Conservation (phyloP, 2,329 filamentous ascomycete genomes). For the Erysiphe neolycopersici region DNA sequence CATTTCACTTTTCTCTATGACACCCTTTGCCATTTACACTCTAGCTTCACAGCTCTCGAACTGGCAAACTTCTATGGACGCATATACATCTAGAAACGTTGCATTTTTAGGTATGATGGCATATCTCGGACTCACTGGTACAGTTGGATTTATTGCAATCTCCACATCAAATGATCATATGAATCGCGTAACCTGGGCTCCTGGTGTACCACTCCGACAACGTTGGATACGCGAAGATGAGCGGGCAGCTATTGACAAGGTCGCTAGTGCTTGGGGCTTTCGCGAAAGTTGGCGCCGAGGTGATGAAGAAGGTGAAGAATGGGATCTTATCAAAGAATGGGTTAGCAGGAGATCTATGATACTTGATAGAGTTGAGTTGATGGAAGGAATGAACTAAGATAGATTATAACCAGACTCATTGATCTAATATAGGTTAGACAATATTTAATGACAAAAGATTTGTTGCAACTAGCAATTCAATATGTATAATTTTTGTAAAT, state of each 20-base stretch:
- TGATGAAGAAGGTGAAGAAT: conserved; percentile 76
- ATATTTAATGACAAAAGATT: too few relatives aligned
- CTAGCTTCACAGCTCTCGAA: conserved; percentile 39
- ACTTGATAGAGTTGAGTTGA: conserved; percentile 64
- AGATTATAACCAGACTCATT: neutral
- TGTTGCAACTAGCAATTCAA: too few relatives aligned
- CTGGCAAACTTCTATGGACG: conserved; percentile 53
- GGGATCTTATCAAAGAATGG: conserved; percentile 65
- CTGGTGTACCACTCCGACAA: conserved; percentile 51
- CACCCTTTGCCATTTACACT: conserved; percentile 42
- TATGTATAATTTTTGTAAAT: too few relatives aligned
- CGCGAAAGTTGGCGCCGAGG: conserved; percentile 53
- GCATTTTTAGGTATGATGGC: conserved; percentile 59
- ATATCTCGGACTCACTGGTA: conserved; percentile 58
- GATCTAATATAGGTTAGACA: too few relatives aligned
- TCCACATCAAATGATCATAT: conserved; percentile 86
- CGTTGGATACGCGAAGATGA: conserved; percentile 82
- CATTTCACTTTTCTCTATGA: conserved; percentile 23
- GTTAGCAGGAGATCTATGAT: conserved; percentile 67
- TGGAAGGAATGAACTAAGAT: conserved; percentile 63
- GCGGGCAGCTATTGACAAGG: conserved; percentile 57
- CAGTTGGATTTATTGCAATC: conserved; percentile 59
- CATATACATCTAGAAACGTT: conserved; percentile 44
- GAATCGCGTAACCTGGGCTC: conserved; percentile 73
- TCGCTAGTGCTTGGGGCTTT: conserved; percentile 82